A percentile compares a stretch with the other conserved stretches of the same genome.
These are phyloP conservation scores for Colletotrichum sp. DNA, from an alignment of 2,329 filamentous ascomycete genomes.

Conservation along the genomic window DNA sequence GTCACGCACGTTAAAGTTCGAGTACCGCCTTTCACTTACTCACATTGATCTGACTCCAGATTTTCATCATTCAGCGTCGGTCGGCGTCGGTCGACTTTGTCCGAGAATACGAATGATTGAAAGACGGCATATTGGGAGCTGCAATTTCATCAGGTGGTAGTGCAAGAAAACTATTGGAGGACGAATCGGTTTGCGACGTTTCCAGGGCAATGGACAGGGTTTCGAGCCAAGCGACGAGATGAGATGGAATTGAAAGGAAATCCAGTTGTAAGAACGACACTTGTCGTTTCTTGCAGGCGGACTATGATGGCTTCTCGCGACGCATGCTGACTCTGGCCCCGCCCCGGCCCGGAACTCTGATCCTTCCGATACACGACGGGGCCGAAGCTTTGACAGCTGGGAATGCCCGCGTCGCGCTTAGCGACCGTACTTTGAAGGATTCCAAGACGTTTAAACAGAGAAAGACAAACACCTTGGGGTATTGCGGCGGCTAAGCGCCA, in stretches of 20 bases:
- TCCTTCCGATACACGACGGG: neutral
- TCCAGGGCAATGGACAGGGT: neutral
- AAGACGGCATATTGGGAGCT: neutral
- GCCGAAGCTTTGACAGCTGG: neutral
- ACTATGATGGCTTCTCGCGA: neutral
- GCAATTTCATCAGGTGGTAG: neutral
- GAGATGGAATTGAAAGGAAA: neutral
- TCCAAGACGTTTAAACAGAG: neutral
- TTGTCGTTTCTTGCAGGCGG: neutral
- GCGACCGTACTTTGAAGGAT: neutral
- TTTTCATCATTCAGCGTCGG: neutral
- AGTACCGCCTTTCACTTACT: neutral
- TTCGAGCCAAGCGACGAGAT: neutral
- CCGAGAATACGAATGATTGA: neutral
- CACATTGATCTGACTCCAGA: neutral
- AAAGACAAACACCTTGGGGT: neutral
- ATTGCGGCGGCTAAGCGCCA: neutral
- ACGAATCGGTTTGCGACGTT: neutral
- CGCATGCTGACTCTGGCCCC: neutral
- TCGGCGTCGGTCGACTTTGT: fast-evolving
- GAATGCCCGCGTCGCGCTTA: neutral
- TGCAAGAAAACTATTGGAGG: neutral
- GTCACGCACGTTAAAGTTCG: neutral
- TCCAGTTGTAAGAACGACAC: neutral
- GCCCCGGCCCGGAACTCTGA: neutral